A percentile compares a stretch with the other conserved stretches of the same genome.
phyloP scores from a whole-genome alignment of 345 rosid species.

The Syzygium oleosum region DNA sequence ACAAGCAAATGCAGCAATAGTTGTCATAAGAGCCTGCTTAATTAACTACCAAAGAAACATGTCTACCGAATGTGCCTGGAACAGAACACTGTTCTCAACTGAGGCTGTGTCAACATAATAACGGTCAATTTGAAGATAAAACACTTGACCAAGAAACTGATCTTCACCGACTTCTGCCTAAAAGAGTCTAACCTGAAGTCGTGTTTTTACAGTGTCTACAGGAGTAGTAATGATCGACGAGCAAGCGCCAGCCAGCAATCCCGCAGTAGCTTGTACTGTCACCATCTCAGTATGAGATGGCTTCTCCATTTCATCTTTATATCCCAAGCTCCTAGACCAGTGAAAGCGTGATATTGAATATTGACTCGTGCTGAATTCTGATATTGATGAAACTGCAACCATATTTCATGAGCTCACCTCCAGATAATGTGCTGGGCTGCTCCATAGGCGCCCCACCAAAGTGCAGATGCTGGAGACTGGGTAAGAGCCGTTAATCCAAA shows the following conservation, averaged over 20 bases:
- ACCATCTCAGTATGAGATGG: conserved; percentile 56
- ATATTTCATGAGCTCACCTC: conserved; percentile 24
- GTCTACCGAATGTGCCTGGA: background rate
- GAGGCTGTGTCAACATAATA: background rate
- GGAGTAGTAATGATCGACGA: conserved; percentile 56
- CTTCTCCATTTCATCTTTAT: conserved; percentile 27
- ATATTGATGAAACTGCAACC: background rate
- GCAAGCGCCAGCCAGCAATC: conserved; percentile 55
- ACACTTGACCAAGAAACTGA: background rate
- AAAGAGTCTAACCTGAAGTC: conserved; percentile 42
- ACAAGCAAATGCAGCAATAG: background rate
- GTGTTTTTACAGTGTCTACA: conserved; percentile 53
- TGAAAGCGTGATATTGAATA: background rate
- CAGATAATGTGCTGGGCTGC: conserved; percentile 47
- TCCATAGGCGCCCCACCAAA: conserved; percentile 69
- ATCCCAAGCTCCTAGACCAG: conserved; percentile 40
- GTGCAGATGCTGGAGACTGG: conserved; percentile 51
- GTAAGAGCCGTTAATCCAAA: conserved; percentile 47
- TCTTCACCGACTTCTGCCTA: background rate
- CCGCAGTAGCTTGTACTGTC: conserved; percentile 47
- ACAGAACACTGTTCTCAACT: background rate
- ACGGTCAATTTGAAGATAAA: background rate
- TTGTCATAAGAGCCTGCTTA: background rate
- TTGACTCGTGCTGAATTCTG: background rate
- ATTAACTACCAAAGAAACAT: background rate